Evolutionary conservation across 2,329 filamentous ascomycete genomes (phyloP), one percentile per base, ranked within the genome.

Genomic region (Exophiala aquamarina): DNA sequence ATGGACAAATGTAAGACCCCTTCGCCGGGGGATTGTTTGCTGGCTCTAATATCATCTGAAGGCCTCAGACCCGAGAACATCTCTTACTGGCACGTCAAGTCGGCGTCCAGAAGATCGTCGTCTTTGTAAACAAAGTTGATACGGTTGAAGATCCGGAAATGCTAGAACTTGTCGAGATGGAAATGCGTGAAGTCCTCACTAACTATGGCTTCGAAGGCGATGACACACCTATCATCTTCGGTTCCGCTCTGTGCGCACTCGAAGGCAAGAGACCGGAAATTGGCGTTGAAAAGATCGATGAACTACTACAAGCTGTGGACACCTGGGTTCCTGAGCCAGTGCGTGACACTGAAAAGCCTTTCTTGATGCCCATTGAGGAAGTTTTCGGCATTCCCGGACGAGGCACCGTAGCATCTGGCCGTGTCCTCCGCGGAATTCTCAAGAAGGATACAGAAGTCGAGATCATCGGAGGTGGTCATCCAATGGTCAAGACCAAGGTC

Each of bases 101-200:
- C 67, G 93, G 93, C 81, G 89, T 98, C 60, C 89, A 97, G 79
- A 89, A 84, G 75, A 92, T 97, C 60, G 93, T 98, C 58, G 94
- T 98, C 62, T 98, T 98, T 70, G 93, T 98, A 73, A 98, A 98
- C 87, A 98, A 98, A 82, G 82, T 97, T 68, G 93, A 98, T 71
- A 89, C 90, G 59, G 83, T 98, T 55, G 92, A 97, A 62, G 93
- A 98, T 77, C 87, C 89, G 55, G 93, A 98, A 76, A 98, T 98
- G 93, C 82, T 98, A 83, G 93, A 98, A 77, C 88, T 98, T 50
- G 93, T 98, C 69, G 93, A 98, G 82, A 95, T 98, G 87, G 93
- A 98, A 79, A 98, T 98, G 93, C 89, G 93, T 66, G 93, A 98
- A 76, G 84, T 98, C 46, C 86, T 98, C 52, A 82, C 67, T 64